Evolutionary conservation across 2,329 filamentous ascomycete species (phyloP).

Genomic region (Truncatella angustata): DNA sequence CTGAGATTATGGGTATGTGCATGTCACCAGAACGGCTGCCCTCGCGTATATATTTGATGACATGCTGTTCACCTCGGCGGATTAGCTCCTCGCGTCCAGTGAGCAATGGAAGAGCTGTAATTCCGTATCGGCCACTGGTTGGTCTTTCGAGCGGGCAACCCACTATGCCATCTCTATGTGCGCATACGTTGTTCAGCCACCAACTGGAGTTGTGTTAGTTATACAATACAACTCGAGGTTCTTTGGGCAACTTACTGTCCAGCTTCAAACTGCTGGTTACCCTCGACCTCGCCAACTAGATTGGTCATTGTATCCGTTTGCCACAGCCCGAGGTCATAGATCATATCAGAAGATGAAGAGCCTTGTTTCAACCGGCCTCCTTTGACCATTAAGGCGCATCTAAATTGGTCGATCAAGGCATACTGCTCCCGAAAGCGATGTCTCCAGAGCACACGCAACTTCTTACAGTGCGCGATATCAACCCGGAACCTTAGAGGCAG

Average conservation of each 20-base stretch:
- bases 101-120: constrained; percentile 48
- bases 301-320: constrained; percentile 28
- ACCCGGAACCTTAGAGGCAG: constrained; percentile 29
- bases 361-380: constrained; percentile 41
- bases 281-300: constrained; percentile 38
- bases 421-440: constrained; percentile 42
- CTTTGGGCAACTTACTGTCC: constrained; percentile 42
- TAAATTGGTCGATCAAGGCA: constrained; percentile 42
- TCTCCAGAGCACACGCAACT: constrained; percentile 41
- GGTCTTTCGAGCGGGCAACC: constrained; percentile 40
- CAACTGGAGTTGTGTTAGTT: constrained; percentile 40
- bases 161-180: constrained; percentile 54
- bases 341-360: constrained; percentile 31
- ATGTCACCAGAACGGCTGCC: constrained; percentile 44
- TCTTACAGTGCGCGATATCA: constrained; percentile 35
- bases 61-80: constrained; percentile 18
- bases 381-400: constrained; percentile 34
- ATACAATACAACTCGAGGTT: not conserved
- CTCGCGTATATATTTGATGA: constrained; percentile 43
- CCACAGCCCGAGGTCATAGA: constrained; percentile 34
- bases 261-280: constrained; percentile 40
- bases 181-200: constrained; percentile 58
- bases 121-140: constrained; percentile 44
- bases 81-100: constrained; percentile 48
- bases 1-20: constrained; percentile 45